Evolutionary conservation across 148 eudicot genomes (phyloP), one percentile per base, ranked within the genome.

Genomic region (Linanthus parryae): DNA sequence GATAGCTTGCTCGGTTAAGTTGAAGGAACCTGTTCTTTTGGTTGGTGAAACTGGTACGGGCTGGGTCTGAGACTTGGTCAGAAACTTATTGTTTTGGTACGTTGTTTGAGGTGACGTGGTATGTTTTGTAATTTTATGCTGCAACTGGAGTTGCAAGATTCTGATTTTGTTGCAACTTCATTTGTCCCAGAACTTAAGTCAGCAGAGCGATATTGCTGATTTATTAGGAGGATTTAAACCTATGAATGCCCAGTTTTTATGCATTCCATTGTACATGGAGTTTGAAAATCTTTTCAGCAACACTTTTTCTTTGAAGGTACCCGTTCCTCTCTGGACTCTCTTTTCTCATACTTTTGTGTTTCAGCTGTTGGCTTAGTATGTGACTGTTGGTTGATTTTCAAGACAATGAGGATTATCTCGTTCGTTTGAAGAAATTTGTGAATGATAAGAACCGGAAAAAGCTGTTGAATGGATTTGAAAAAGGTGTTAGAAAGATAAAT

Each of bases 41-140:
- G 99, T 92, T 55, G 99, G 99, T 63, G 99, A 92, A 70, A 92
- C 99, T 64, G 99, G 99, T 52, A 88, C 99, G 30, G 99, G 99
- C 69, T 88, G 61, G 85, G 96, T 13, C 35, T 54, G 42, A 78
- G 82, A 67, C 78, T 88, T 63, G 96, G 90, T 65, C 86, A 79
- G 56, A 92, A 78, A 67, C 94, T 92, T 26, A 92, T 83, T 30
- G 99, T 92, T 54, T 57, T 92, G 96, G 98, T 92, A 92, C 59
- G 75, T 76, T 38, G n/a, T n/a, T n/a, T n/a, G n/a, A n/a, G n/a
- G n/a, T n/a, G n/a, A n/a, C n/a, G n/a, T n/a, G n/a, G n/a, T n/a
- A n/a, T n/a, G n/a, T n/a, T n/a, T n/a, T n/a, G n/a, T n/a, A n/a
- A n/a, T n/a, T n/a, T n/a, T n/a, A n/a, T n/a, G n/a, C n/a, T n/a